Conservation (phyloP, 768 basidiomycete species). For the Agaricus subrufescens region DNA sequence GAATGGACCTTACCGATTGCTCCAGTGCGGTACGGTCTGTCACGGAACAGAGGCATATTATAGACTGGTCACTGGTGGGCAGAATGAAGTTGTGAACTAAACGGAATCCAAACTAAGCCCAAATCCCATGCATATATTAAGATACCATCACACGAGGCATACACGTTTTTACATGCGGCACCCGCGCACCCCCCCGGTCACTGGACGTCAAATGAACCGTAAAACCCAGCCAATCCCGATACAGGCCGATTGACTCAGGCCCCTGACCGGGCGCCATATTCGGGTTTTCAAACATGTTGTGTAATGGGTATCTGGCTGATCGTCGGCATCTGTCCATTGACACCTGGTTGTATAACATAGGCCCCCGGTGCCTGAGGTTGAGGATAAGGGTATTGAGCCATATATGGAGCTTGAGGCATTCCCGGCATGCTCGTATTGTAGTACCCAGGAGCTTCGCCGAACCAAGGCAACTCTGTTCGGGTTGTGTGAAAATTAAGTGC, state of each 20-base stretch:
- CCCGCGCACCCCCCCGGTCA: too few species aligned
- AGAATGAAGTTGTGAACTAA: slow-evolving; percentile 4
- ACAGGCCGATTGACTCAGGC: too few species aligned
- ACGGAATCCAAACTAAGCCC: not conserved
- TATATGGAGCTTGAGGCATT: slow-evolving; percentile 27
- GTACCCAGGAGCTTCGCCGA: slow-evolving; percentile 65
- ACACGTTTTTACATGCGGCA: slow-evolving; percentile 8
- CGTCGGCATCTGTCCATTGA: slow-evolving; percentile 55
- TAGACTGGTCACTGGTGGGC: not conserved
- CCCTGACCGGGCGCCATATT: not conserved
- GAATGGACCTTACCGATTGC: slow-evolving; percentile 28
- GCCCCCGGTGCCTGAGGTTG: slow-evolving; percentile 48
- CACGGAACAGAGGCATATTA: slow-evolving; percentile 45
- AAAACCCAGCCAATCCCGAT: too few species aligned
- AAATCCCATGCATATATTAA: not conserved
- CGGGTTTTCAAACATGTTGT: not conserved
- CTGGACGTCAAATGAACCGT: too few species aligned
- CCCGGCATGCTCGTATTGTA: slow-evolving; percentile 34
- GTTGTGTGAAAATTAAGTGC: not conserved
- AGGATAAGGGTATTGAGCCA: slow-evolving; percentile 23
- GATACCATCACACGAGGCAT: slow-evolving; percentile 5
- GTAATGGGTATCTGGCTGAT: slow-evolving; percentile 44
- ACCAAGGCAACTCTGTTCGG: slow-evolving; percentile 65
- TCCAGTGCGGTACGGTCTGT: slow-evolving; percentile 41
- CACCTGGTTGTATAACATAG: slow-evolving; percentile 63